Conservation (phyloP, 2,329 filamentous ascomycete genomes). For the Nigrograna mackinnonii region DNA sequence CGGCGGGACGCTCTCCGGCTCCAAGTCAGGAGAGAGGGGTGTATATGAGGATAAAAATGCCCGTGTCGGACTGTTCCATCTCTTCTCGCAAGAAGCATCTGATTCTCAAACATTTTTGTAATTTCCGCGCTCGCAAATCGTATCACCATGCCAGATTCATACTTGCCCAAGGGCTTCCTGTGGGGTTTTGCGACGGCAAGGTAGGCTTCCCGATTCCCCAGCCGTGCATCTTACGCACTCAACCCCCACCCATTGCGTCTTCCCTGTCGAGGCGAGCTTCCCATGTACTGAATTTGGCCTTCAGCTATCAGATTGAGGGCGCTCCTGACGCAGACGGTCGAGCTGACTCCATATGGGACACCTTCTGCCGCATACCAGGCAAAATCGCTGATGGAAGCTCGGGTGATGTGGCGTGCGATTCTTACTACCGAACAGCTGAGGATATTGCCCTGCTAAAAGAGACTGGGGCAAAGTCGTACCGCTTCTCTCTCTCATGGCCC, state of each 20-base stretch:
- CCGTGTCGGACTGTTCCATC: slow-evolving; percentile 9
- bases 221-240: slow-evolving; percentile 17
- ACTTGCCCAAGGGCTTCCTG: slow-evolving; percentile 43
- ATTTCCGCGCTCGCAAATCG: slow-evolving; percentile 1
- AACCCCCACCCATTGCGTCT: slow-evolving; percentile 24
- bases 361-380: slow-evolving; percentile 78
- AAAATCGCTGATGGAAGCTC: slow-evolving; percentile 80
- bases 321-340: slow-evolving; percentile 75
- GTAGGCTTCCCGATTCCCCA: slow-evolving; percentile 31
- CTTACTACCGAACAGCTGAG: slow-evolving; percentile 76
- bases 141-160: slow-evolving; percentile 37
- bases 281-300: slow-evolving; percentile 21
- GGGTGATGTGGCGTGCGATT: slow-evolving; percentile 81
- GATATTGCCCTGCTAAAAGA: slow-evolving; percentile 79
- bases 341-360: slow-evolving; percentile 85
- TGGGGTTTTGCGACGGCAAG: slow-evolving; percentile 48
- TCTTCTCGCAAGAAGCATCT: slow-evolving; percentile 2
- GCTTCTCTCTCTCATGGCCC: slow-evolving; percentile 83
- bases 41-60: slow-evolving; percentile 35
- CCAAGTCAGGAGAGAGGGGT: slow-evolving; percentile 20
- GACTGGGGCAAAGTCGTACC: slow-evolving; percentile 74
- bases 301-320: slow-evolving; percentile 87
- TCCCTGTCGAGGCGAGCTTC: slow-evolving; percentile 6
- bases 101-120: slow-evolving; percentile 3
- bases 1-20: slow-evolving; percentile 41